Evolutionary conservation across 495 filamentous ascomycete species (phyloP).

Genomic region (Poronia punctata): DNA sequence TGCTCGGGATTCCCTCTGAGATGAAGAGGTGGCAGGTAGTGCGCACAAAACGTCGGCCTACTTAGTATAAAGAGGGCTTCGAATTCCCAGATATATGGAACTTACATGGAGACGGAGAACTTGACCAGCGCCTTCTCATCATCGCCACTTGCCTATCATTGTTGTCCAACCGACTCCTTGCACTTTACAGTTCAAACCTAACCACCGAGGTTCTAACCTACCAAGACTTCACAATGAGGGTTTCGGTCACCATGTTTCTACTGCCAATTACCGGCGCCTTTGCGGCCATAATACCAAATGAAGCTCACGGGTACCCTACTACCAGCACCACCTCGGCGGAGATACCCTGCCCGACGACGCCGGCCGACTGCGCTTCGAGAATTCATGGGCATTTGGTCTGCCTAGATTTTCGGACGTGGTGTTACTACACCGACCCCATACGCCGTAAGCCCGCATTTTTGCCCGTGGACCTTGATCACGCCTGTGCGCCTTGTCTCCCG

Average conservation of each 20-base stretch:
- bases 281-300: slow-evolving; percentile 4
- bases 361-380: slow-evolving; percentile 4
- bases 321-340: not conserved
- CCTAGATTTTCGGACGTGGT: slow-evolving; percentile 10
- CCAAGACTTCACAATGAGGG: slow-evolving; percentile 6
- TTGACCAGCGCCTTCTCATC: no score
- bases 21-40: no score
- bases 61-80: no score
- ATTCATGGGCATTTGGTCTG: slow-evolving; percentile 5
- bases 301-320: not conserved
- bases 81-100: no score
- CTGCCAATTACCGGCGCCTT: slow-evolving; percentile 4
- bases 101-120: no score
- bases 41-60: no score
- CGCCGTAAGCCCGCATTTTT: slow-evolving; percentile 8
- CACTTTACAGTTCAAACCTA: no score
- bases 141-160: no score
- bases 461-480: slow-evolving; percentile 6
- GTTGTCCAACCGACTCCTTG: no score
- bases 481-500: slow-evolving; percentile 6
- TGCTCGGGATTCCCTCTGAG: no score
- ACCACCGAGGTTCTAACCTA: no score
- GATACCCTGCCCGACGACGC: slow-evolving; percentile 7
- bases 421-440: slow-evolving; percentile 4
- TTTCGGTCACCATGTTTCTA: slow-evolving; percentile 3